phyloP scores from a whole-genome alignment of 805 yeast species.

The Yamadazyma insecticola region DNA sequence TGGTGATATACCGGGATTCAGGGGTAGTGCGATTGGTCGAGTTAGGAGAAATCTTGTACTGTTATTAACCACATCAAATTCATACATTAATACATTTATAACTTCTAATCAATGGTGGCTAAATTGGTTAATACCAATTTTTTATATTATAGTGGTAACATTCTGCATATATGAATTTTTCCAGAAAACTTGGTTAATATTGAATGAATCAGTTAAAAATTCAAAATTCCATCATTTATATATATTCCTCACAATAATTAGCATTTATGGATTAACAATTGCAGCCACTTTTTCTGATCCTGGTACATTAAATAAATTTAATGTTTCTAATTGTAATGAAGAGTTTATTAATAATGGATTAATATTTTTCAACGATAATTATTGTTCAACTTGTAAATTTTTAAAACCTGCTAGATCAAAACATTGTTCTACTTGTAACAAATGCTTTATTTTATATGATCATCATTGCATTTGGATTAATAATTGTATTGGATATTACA shows the following conservation, averaged over 20 bases:
- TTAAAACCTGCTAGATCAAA: constrained; percentile 59
- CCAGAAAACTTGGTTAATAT: constrained; percentile 17
- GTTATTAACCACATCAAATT: too few species aligned
- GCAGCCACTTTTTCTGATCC: constrained; percentile 41
- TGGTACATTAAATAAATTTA: constrained; percentile 26
- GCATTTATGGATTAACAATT: constrained; percentile 31
- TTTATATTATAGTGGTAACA: constrained; percentile 34
- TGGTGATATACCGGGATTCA: too few species aligned
- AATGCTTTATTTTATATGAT: constrained; percentile 46
- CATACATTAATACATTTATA: too few species aligned
- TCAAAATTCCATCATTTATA: constrained; percentile 12
- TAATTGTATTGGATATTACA: constrained; percentile 69
- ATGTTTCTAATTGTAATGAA: constrained; percentile 7
- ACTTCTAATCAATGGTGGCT: too few species aligned
- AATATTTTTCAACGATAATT: constrained; percentile 44
- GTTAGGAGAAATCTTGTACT: too few species aligned
- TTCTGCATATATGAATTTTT: constrained; percentile 30
- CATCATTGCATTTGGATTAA: constrained; percentile 67
- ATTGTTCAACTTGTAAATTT: constrained; percentile 45
- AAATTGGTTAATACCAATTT: constrained; percentile 44
- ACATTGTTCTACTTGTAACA: constrained; percentile 58
- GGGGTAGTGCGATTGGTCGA: too few species aligned
- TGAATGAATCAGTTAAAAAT: constrained; percentile 9
- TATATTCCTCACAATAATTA: constrained; percentile 26
- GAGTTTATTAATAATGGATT: constrained; percentile 43